Conservation (phyloP, 2,329 filamentous ascomycete genomes). For the Aphanocladium album region DNA sequence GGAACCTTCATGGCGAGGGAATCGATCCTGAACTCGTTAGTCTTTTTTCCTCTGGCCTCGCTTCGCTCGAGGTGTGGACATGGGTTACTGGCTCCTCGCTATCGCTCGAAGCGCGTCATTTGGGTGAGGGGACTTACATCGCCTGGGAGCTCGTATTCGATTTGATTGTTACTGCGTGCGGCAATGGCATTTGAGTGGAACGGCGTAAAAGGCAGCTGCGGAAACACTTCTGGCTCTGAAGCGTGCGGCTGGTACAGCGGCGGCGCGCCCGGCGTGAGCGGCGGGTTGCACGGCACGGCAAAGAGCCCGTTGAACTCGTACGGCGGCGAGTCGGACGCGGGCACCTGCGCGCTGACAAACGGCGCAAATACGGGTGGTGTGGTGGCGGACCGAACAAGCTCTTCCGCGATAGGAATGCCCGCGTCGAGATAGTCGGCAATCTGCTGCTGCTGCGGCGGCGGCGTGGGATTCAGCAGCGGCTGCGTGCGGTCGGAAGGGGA, state of each 20-base stretch:
- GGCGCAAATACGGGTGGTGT: neutral
- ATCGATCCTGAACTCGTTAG: neutral
- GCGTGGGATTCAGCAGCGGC: neutral
- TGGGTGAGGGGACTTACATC: neutral
- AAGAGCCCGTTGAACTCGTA: constrained; percentile 4
- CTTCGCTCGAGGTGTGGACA: no score
- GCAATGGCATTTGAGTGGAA: constrained; percentile 4
- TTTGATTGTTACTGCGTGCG: neutral
- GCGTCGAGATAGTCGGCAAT: neutral
- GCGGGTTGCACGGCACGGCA: neutral
- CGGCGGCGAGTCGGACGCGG: constrained; percentile 2
- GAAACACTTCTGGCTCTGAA: neutral
- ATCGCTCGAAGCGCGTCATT: no score
- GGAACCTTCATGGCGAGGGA: neutral
- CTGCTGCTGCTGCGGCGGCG: neutral
- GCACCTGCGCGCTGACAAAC: neutral
- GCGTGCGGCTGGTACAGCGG: constrained; percentile 6
- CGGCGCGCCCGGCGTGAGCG: neutral
- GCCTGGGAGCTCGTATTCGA: constrained; percentile 6
- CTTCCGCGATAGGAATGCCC: neutral
- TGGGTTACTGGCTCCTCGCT: no score
- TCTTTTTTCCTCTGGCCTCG: no score
- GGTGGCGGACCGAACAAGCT: neutral
- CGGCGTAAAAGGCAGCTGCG: constrained; percentile 4
- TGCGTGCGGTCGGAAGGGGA: neutral